These are phyloP conservation scores for Xylaria acuta DNA, from an alignment of 495 filamentous ascomycete species.

Conservation along the genomic window DNA sequence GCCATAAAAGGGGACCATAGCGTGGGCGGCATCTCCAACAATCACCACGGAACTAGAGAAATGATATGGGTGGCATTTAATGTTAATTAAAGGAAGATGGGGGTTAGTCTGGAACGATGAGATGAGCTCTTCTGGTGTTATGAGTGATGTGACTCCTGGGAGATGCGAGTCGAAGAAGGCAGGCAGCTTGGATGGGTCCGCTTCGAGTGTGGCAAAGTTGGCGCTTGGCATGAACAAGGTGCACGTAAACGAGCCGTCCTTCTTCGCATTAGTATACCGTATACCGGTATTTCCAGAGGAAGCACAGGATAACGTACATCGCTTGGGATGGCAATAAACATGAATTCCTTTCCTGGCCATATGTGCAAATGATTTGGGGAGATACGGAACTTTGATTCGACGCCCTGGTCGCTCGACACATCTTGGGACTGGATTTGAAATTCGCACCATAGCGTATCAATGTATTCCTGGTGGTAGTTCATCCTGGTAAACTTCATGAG, in stretches of 20 bases:
- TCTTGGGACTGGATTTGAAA: conserved; percentile 71
- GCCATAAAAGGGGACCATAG: conserved; percentile 95
- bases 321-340: conserved; percentile 97
- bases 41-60: conserved; percentile 79
- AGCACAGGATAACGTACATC: conserved; percentile 49
- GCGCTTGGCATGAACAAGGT: conserved; percentile 83
- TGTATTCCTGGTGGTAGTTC: conserved; percentile 92
- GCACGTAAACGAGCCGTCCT: conserved; percentile 92
- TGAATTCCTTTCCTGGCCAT: conserved; percentile 89
- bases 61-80: conserved; percentile 91
- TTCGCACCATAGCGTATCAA: conserved; percentile 97
- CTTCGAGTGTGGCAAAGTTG: conserved; percentile 65
- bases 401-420: conserved; percentile 38
- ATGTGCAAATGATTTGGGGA: conserved; percentile 95
- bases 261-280: conserved; percentile 24
- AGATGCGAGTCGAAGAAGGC: conserved; percentile 80
- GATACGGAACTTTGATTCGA: conserved; percentile 70
- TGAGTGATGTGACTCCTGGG: conserved; percentile 86
- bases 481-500: conserved; percentile 92
- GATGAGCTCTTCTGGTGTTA: conserved; percentile 69
- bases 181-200: conserved; percentile 60
- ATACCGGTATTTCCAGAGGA: not conserved
- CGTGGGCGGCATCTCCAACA: conserved; percentile 93
- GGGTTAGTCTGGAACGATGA: conserved; percentile 78
- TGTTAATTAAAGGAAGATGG: conserved; percentile 88